These are phyloP conservation scores for Coemansia sp. DNA, from an alignment of 192 early-diverging fungal genomes.

Conservation along the genomic window DNA sequence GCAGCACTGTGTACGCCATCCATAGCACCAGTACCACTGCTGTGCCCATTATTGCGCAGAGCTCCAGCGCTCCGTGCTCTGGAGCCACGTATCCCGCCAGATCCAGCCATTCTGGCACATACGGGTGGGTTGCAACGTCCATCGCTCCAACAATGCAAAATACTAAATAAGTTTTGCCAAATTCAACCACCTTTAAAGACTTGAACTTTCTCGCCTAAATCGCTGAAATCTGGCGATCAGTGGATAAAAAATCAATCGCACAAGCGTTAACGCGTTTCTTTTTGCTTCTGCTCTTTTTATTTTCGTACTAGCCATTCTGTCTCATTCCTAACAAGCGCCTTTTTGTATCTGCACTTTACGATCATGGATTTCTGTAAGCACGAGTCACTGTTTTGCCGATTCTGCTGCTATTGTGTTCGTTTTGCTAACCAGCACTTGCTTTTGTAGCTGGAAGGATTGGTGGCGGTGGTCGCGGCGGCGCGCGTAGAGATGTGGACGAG, in stretches of 20 bases:
- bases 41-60: conserved; percentile 22
- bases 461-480: conserved; percentile 29
- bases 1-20: conserved; percentile 10
- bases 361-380: conserved; percentile 33
- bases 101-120: conserved; percentile 36
- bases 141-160: background rate
- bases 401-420: background rate
- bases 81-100: conserved; percentile 34
- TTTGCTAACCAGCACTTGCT: background rate
- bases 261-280: background rate
- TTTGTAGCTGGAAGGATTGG: conserved; percentile 48
- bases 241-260: too few relatives aligned
- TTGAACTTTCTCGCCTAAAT: background rate
- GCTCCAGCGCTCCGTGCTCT: conserved; percentile 11
- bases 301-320: background rate
- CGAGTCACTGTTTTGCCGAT: background rate
- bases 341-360: background rate
- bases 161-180: background rate
- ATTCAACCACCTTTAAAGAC: background rate
- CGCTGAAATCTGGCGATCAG: background rate
- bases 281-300: background rate
- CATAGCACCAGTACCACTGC: conserved; percentile 9
- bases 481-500: conserved; percentile 47
- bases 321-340: background rate
- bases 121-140: conserved; percentile 23